Conservation (phyloP, 2,329 filamentous ascomycete genomes). For the Rutstroemia sp. region DNA sequence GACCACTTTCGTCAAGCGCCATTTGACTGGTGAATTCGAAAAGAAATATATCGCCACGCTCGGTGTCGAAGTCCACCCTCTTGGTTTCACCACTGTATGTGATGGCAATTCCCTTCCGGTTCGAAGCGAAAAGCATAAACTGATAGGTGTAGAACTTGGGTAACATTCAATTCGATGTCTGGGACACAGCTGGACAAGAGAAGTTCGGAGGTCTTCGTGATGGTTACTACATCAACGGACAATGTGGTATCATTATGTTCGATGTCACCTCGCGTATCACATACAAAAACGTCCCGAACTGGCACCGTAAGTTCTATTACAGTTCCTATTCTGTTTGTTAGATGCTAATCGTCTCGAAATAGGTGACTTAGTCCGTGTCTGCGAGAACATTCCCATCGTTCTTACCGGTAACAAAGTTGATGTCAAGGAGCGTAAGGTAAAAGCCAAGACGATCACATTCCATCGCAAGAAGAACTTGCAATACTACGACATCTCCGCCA, state of each 20-base stretch:
- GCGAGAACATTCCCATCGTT: conserved; percentile 98
- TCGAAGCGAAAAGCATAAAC: background rate
- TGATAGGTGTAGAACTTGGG: conserved; percentile 67
- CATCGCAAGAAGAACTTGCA: conserved; percentile 99
- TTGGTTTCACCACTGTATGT: conserved; percentile 95
- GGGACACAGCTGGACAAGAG: conserved; percentile 98
- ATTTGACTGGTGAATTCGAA: conserved; percentile 99
- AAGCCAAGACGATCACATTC: conserved; percentile 99
- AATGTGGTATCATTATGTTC: conserved; percentile 99
- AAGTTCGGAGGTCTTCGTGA: conserved; percentile 99
- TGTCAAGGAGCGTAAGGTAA: conserved; percentile 99
- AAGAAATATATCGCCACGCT: conserved; percentile 99
- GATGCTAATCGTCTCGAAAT: conserved; percentile 13
- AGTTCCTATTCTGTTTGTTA: background rate
- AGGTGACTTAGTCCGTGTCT: conserved; percentile 98
- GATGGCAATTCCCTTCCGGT: conserved; percentile 7
- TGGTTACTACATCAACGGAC: conserved; percentile 99
- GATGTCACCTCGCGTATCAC: conserved; percentile 98
- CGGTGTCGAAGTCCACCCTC: conserved; percentile 98
- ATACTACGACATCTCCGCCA: conserved; percentile 99
- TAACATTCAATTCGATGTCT: conserved; percentile 96
- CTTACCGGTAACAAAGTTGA: conserved; percentile 99
- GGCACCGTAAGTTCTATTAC: conserved; percentile 76
- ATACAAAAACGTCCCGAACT: conserved; percentile 99
- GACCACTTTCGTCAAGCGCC: conserved; percentile 99